These are phyloP conservation scores for Striga hermonthica DNA, from an alignment of 305 asterid genomes.

Conservation along the genomic window DNA sequence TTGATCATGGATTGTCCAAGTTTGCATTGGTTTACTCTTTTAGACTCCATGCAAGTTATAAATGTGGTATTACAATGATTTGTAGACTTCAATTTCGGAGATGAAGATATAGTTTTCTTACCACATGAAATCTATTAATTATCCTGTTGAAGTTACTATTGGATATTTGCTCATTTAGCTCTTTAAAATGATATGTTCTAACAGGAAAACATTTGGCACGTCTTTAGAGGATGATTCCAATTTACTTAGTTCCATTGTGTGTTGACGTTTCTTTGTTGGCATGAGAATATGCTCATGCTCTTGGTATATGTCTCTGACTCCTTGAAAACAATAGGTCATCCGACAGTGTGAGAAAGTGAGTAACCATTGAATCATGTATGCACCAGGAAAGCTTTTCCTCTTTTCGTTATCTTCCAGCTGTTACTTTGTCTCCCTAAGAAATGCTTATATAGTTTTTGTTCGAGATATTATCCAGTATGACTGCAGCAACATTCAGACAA, in stretches of 20 bases:
- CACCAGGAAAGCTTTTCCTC: slow-evolving; percentile 25
- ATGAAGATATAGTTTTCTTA: background rate
- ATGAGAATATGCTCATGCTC: slow-evolving; percentile 88
- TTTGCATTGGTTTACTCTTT: slow-evolving; percentile 18
- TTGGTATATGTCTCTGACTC: slow-evolving; percentile 92
- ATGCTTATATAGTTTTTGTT: slow-evolving; percentile 29
- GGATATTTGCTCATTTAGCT: slow-evolving; percentile 20
- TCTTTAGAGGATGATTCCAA: slow-evolving; percentile 22
- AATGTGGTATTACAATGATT: slow-evolving; percentile 11
- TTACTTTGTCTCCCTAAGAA: slow-evolving; percentile 17
- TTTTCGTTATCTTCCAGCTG: slow-evolving; percentile 29
- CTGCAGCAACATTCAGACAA: slow-evolving; percentile 99
- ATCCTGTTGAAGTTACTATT: slow-evolving; percentile 16
- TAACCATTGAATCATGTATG: slow-evolving; percentile 20
- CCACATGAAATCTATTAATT: slow-evolving; percentile 15
- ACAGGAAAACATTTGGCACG: slow-evolving; percentile 19
- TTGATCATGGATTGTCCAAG: background rate
- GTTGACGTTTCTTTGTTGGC: slow-evolving; percentile 39
- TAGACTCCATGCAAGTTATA: slow-evolving; percentile 8
- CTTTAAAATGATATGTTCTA: slow-evolving; percentile 17
- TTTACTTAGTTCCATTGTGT: slow-evolving; percentile 25
- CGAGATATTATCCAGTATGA: slow-evolving; percentile 70
- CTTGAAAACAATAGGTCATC: slow-evolving; percentile 91
- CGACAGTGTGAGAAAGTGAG: slow-evolving; percentile 98
- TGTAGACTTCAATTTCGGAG: slow-evolving; percentile 16